Percentiles rank a stretch among this genome's conserved stretches.
Evolutionary conservation across 1,139 yeast genomes (phyloP).

Genomic region (Saccharomyces hybrid): DNA sequence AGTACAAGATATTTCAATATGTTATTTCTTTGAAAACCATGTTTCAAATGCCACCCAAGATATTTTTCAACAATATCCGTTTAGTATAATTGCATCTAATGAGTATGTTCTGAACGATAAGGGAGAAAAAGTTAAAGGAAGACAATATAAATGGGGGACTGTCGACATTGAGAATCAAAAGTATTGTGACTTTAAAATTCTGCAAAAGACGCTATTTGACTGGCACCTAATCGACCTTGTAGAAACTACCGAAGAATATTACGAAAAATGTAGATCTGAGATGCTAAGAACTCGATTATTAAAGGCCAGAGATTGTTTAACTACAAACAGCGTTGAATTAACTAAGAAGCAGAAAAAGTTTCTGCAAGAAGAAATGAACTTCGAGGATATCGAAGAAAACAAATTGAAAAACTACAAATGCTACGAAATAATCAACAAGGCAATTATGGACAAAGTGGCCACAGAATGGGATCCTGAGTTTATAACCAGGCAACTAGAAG

Average conservation of each 20-base stretch:
- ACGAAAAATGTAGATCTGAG: constrained; percentile 45
- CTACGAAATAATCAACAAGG: constrained; percentile 37
- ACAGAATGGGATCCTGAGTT: constrained; percentile 44
- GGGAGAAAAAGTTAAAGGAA: constrained; percentile 47
- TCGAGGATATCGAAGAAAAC: constrained; percentile 28
- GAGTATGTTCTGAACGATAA: constrained; percentile 27
- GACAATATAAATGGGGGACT: constrained; percentile 67
- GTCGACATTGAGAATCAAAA: constrained; percentile 59
- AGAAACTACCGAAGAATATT: constrained; percentile 32
- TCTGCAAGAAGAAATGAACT: constrained; percentile 18
- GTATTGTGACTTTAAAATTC: constrained; percentile 57
- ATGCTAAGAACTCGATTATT: constrained; percentile 39
- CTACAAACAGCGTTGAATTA: constrained; percentile 6
- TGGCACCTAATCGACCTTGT: constrained; percentile 17
- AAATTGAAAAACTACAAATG: constrained; percentile 33
- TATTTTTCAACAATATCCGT: constrained; percentile 42
- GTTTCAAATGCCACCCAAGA: constrained; percentile 20
- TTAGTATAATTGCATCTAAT: constrained; percentile 51
- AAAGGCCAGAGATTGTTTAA: constrained; percentile 30
- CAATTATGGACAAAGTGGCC: constrained; percentile 36
- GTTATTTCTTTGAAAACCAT: constrained; percentile 43
- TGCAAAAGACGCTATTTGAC: constrained; percentile 47
- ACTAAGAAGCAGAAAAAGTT: constrained; percentile 18
- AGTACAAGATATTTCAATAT: constrained; percentile 46
- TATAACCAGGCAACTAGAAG: constrained; percentile 39